Percentiles rank a stretch among this genome's conserved stretches.
Evolutionary conservation across 768 basidiomycete species (phyloP).

Genomic region (Lactarius hengduanensis): DNA sequence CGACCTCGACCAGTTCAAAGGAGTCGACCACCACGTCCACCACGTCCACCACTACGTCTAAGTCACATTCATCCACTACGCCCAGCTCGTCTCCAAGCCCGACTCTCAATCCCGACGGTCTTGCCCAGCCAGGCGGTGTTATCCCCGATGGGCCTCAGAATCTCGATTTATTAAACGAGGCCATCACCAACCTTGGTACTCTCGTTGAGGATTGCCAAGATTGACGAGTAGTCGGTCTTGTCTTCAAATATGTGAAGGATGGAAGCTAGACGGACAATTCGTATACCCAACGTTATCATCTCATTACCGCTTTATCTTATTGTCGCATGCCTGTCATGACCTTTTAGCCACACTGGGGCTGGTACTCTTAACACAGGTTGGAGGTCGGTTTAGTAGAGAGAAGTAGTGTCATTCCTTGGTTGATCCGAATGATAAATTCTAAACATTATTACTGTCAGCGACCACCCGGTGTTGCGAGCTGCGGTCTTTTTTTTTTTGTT

Average conservation of each 20-base stretch:
- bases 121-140: not conserved
- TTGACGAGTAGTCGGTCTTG: not conserved
- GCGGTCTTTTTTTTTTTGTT: too few species aligned
- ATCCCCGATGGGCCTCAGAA: not conserved
- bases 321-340: constrained; percentile 4
- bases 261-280: not conserved
- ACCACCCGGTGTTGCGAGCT: too few species aligned
- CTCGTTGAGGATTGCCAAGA: not conserved
- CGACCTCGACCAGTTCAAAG: constrained; percentile 3
- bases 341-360: constrained; percentile 9
- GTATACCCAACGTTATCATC: constrained; percentile 19
- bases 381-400: not conserved
- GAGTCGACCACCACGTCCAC: not conserved
- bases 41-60: not conserved
- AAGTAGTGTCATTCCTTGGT: constrained; percentile 5
- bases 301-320: constrained; percentile 18
- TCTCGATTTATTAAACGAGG: not conserved
- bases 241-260: not conserved
- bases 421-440: constrained; percentile 3
- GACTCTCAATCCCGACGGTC: not conserved
- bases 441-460: not conserved
- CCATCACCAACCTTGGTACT: constrained; percentile 8
- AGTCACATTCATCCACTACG: not conserved
- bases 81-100: constrained; percentile 4
- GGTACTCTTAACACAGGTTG: constrained; percentile 8